A percentile compares a stretch with the other conserved stretches of the same genome.
phyloP scores from a whole-genome alignment of 768 basidiomycete genomes.

The Suillus variegatus region DNA sequence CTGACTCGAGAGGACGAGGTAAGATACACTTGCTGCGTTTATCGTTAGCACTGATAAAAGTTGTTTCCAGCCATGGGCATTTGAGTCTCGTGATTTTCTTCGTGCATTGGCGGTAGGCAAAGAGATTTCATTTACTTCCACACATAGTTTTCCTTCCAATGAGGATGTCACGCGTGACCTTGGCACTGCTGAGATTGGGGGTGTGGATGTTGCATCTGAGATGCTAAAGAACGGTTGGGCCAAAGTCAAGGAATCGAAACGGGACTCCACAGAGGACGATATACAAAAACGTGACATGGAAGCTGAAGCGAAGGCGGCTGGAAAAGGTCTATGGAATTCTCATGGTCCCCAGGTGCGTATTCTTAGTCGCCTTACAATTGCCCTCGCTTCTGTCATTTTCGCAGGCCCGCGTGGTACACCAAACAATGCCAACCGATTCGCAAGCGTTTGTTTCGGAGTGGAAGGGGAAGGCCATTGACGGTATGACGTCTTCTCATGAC shows the following conservation, averaged over 20 bases:
- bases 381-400: not conserved
- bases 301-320: constrained; percentile 69
- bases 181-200: constrained; percentile 72
- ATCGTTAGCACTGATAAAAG: constrained; percentile 9
- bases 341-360: constrained; percentile 66
- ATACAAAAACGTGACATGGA: constrained; percentile 71
- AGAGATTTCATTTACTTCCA: constrained; percentile 81
- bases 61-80: constrained; percentile 76
- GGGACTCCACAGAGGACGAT: constrained; percentile 82
- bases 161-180: constrained; percentile 81
- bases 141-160: constrained; percentile 75
- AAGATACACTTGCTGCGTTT: constrained; percentile 11
- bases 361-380: not conserved
- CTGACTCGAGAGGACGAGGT: constrained; percentile 89
- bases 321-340: constrained; percentile 85
- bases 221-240: constrained; percentile 92
- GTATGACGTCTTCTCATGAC: constrained; percentile 38
- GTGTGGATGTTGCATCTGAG: constrained; percentile 71
- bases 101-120: constrained; percentile 87
- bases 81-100: constrained; percentile 90
- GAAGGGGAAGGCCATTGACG: constrained; percentile 91
- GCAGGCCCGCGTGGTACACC: constrained; percentile 72
- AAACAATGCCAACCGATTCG: constrained; percentile 89
- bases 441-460: constrained; percentile 87
- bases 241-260: constrained; percentile 84